These are phyloP conservation scores for Fusarium virguliforme DNA, from an alignment of 2,329 filamentous ascomycete species.

Conservation along the genomic window DNA sequence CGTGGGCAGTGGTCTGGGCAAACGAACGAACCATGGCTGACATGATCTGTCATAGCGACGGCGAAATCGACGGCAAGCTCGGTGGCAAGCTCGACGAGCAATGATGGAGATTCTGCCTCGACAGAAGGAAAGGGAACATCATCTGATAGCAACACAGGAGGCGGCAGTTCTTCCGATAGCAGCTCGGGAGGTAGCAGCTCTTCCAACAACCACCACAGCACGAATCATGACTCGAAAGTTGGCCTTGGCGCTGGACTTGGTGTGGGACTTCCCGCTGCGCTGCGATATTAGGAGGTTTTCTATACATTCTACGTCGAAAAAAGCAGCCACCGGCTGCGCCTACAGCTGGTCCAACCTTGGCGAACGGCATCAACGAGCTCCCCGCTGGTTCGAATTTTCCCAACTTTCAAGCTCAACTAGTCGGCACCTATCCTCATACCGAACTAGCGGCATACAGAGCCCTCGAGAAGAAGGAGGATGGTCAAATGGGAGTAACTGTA, in stretches of 20 bases:
- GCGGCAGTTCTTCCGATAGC: neutral
- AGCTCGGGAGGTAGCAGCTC: neutral
- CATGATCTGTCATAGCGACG: neutral
- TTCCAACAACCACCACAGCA: neutral
- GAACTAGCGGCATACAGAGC: no score
- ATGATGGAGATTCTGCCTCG: neutral
- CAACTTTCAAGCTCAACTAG: neutral
- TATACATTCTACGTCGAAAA: neutral
- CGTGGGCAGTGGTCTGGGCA: neutral
- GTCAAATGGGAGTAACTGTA: neutral
- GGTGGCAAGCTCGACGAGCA: neutral
- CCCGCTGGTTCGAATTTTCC: neutral
- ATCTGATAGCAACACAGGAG: neutral
- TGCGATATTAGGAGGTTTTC: neutral
- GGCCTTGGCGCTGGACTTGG: conserved; percentile 3
- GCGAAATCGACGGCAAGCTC: neutral
- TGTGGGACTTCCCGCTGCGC: neutral
- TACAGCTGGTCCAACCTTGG: neutral
- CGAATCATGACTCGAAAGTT: neutral
- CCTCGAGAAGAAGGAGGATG: neutral
- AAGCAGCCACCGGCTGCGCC: neutral
- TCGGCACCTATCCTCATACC: neutral
- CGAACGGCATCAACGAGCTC: neutral
- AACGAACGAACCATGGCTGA: neutral
- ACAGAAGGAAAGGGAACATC: neutral